Conservation (phyloP, 176 grass and related monocot genomes). For the Dendrocalamus sinicus region DNA sequence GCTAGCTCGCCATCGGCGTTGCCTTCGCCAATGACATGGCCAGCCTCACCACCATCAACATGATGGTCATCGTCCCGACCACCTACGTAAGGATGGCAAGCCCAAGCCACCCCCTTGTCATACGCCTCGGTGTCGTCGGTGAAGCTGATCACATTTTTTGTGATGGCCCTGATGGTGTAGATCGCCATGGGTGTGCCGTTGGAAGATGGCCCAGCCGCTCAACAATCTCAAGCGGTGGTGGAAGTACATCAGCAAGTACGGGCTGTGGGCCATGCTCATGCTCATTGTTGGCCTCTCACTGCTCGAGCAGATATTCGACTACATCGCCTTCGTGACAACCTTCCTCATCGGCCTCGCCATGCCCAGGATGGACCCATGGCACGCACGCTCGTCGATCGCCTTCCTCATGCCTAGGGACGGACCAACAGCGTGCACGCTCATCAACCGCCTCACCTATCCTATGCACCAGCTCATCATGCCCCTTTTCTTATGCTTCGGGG, state of each 20-base stretch:
- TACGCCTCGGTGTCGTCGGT: too few relatives aligned
- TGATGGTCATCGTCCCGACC: conserved; percentile 25
- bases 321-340: conserved; percentile 52
- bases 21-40: conserved; percentile 65
- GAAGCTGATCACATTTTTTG: background rate
- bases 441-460: conserved; percentile 46
- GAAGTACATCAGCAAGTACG: conserved; percentile 57
- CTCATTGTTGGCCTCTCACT: background rate
- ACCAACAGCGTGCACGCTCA: too few relatives aligned
- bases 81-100: background rate
- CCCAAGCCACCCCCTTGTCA: background rate
- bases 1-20: conserved; percentile 63
- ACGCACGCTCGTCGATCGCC: conserved; percentile 51
- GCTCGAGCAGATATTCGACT: conserved; percentile 24
- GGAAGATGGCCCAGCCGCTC: conserved; percentile 6
- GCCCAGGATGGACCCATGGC: conserved; percentile 65
- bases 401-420: too few relatives aligned
- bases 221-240: conserved; percentile 39
- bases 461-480: conserved; percentile 69
- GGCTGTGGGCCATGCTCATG: conserved; percentile 39
- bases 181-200: background rate
- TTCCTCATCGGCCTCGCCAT: conserved; percentile 66
- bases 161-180: background rate
- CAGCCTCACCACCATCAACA: conserved; percentile 32
- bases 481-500: conserved; percentile 50